Conservation (phyloP, 768 basidiomycete species). For the Tulasnella sp. region DNA sequence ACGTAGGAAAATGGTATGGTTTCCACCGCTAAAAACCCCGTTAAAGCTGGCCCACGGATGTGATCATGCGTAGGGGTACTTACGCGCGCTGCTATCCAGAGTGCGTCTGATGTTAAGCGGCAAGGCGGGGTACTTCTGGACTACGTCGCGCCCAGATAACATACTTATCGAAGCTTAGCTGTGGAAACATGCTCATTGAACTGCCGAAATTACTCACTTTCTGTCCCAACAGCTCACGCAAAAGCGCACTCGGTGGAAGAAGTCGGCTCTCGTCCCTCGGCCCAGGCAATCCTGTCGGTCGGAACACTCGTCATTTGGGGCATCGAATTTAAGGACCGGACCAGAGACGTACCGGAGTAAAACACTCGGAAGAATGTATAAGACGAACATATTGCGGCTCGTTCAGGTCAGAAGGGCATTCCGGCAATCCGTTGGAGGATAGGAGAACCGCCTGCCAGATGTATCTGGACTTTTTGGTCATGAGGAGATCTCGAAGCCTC, state of each 20-base stretch:
- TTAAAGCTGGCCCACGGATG: background rate
- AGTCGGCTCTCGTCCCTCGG: conserved; percentile 4
- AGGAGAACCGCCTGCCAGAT: conserved; percentile 31
- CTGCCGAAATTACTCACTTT: background rate
- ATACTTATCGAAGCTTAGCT: background rate
- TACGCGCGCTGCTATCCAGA: background rate
- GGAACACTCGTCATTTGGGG: background rate
- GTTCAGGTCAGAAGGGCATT: conserved; percentile 29
- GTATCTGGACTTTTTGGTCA: background rate
- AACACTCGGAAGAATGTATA: conserved; percentile 8
- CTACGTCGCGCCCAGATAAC: background rate
- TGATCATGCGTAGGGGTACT: background rate
- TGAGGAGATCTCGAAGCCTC: conserved; percentile 29
- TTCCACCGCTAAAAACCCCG: background rate
- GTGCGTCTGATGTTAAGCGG: background rate
- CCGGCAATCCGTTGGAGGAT: conserved; percentile 22
- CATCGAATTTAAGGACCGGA: background rate
- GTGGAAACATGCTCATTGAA: background rate
- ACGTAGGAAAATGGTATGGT: background rate
- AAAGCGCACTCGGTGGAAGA: background rate
- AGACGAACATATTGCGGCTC: conserved; percentile 31
- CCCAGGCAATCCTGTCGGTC: background rate
- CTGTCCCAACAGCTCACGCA: background rate
- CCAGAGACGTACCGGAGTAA: background rate
- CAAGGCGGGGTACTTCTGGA: background rate